Percentiles rank a stretch among this genome's conserved stretches.
Conservation (phyloP, 495 filamentous ascomycete genomes). For the Aspergillus ostianus region DNA sequence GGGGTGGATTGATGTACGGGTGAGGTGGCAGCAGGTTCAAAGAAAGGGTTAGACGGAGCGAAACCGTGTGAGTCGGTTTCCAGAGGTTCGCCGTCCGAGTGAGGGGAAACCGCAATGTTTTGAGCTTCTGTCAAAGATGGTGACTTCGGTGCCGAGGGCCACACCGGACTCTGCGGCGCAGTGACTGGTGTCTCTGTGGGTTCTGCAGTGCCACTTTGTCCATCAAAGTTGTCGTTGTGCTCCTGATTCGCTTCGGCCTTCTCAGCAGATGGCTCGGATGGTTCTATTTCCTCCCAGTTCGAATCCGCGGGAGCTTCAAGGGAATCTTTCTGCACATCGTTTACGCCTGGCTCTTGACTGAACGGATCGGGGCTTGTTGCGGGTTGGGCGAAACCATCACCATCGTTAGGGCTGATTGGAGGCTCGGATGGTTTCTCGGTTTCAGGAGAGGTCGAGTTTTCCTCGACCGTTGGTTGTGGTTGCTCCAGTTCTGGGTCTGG, state of each 20-base stretch:
- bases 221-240: conserved; percentile 13
- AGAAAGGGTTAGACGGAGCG: conserved; percentile 7
- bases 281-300: conserved; percentile 15
- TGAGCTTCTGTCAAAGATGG: conserved; percentile 26
- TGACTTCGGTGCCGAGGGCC: conserved; percentile 12
- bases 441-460: conserved; percentile 20
- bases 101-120: conserved; percentile 11
- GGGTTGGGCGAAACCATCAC: conserved; percentile 14
- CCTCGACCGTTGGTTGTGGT: conserved; percentile 21
- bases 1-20: conserved; percentile 11
- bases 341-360: conserved; percentile 21
- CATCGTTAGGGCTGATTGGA: conserved; percentile 21
- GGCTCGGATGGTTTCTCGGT: conserved; percentile 19
- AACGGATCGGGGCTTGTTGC: conserved; percentile 18
- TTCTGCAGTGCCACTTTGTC: conserved; percentile 20
- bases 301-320: conserved; percentile 16
- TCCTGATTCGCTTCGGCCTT: conserved; percentile 11
- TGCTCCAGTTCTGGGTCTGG: conserved; percentile 20
- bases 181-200: conserved; percentile 21
- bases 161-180: conserved; percentile 22
- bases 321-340: conserved; percentile 17
- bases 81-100: conserved; percentile 4
- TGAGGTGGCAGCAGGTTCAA: conserved; percentile 6
- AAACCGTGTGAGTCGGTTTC: conserved; percentile 10
- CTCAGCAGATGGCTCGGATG: conserved; percentile 15